A percentile compares a stretch with the other conserved stretches of the same genome.
phyloP scores from a whole-genome alignment of 495 filamentous ascomycete genomes.

The Aspergillus campestris region DNA sequence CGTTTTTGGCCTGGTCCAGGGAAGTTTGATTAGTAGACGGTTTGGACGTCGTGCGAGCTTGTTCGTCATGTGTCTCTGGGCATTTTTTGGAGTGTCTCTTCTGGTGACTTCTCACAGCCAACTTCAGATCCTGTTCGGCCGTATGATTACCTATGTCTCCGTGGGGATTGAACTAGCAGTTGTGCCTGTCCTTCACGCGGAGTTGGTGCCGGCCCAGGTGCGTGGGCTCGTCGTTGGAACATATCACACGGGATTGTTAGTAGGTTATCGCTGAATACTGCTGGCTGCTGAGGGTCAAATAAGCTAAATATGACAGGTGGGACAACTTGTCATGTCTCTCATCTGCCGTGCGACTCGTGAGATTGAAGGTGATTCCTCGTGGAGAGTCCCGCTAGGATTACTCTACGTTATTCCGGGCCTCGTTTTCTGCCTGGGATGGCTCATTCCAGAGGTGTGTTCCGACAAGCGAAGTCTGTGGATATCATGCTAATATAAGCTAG shows the following conservation, averaged over 20 bases:
- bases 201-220: conserved; percentile 25
- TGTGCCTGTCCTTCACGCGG: conserved; percentile 21
- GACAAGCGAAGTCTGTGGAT: background rate
- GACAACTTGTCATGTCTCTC: background rate
- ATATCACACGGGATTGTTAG: conserved; percentile 18
- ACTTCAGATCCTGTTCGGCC: conserved; percentile 23
- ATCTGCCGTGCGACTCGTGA: conserved; percentile 20
- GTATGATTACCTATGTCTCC: conserved; percentile 28
- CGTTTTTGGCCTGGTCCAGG: conserved; percentile 20
- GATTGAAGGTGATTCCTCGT: conserved; percentile 17
- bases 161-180: conserved; percentile 31
- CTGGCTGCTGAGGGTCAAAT: background rate
- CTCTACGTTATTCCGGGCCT: conserved; percentile 21
- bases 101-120: conserved; percentile 19
- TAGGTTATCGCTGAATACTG: conserved; percentile 22
- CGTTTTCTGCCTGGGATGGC: conserved; percentile 20
- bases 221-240: conserved; percentile 26
- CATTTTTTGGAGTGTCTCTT: conserved; percentile 23
- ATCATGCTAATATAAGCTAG: background rate
- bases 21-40: conserved; percentile 19
- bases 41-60: conserved; percentile 28
- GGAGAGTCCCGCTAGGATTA: conserved; percentile 23
- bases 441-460: conserved; percentile 16
- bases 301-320: background rate
- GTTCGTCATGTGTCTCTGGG: conserved; percentile 27